Evolutionary conservation across 2,329 filamentous ascomycete species (phyloP).

Genomic region (Phialophora verrucosa): DNA sequence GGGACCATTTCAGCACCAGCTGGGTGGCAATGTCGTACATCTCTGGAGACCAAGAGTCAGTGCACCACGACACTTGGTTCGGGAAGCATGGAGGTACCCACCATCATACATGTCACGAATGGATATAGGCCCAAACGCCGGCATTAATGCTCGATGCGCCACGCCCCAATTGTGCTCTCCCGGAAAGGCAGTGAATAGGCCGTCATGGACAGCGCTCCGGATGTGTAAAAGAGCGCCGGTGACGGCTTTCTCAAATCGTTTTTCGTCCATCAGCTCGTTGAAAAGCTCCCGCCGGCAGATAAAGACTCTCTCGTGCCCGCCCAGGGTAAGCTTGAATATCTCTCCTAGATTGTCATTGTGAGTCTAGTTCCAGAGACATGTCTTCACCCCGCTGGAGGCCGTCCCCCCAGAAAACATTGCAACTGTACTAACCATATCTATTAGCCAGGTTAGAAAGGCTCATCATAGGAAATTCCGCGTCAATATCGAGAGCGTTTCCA

Average conservation of each 20-base stretch:
- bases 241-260: constrained; percentile 65
- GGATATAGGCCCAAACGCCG: constrained; percentile 54
- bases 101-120: constrained; percentile 49
- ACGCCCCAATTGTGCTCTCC: constrained; percentile 66
- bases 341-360: constrained; percentile 52
- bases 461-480: constrained; percentile 57
- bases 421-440: constrained; percentile 49
- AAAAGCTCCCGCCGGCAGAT: constrained; percentile 61
- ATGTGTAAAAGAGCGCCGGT: constrained; percentile 59
- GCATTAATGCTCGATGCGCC: constrained; percentile 58
- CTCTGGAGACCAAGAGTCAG: constrained; percentile 34
- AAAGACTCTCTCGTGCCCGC: constrained; percentile 56
- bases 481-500: constrained; percentile 59
- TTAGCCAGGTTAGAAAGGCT: constrained; percentile 57
- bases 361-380: no score
- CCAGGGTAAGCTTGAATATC: constrained; percentile 64
- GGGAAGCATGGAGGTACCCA: constrained; percentile 36
- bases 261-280: constrained; percentile 69
- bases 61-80: no score
- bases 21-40: constrained; percentile 46
- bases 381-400: neutral
- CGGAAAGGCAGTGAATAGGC: constrained; percentile 66
- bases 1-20: constrained; percentile 50
- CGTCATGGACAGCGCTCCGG: constrained; percentile 66
- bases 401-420: no score